Percentiles rank a stretch among this genome's conserved stretches.
Evolutionary conservation across 768 basidiomycete species (phyloP).

Genomic region (Serendipita sp.): DNA sequence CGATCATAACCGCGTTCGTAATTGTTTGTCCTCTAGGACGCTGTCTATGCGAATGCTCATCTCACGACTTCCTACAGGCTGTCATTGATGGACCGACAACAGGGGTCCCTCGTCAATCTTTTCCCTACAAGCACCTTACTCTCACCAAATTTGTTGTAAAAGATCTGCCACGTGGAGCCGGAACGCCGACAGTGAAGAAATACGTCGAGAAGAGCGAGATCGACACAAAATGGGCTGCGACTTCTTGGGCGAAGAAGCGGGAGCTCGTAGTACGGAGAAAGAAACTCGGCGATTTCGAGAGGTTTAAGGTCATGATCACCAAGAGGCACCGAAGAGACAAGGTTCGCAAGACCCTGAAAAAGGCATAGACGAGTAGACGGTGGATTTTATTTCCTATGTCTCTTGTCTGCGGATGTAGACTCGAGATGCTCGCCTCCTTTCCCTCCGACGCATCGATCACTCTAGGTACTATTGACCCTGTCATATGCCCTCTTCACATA

Average conservation of each 20-base stretch:
- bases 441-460: no score
- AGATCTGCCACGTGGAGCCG: slow-evolving; percentile 74
- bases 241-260: slow-evolving; percentile 78
- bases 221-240: slow-evolving; percentile 77
- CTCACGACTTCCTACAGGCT: slow-evolving; percentile 37
- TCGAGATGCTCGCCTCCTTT: no score
- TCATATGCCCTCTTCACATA: no score
- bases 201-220: slow-evolving; percentile 71
- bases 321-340: slow-evolving; percentile 78
- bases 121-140: slow-evolving; percentile 81
- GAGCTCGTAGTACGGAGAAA: slow-evolving; percentile 56
- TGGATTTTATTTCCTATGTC: no score
- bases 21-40: not conserved
- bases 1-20: slow-evolving; percentile 89
- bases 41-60: not conserved
- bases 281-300: slow-evolving; percentile 74
- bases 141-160: slow-evolving; percentile 75
- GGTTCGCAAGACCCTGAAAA: slow-evolving; percentile 39
- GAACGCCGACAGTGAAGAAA: slow-evolving; percentile 69
- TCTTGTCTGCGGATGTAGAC: no score
- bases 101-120: slow-evolving; percentile 79
- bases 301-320: slow-evolving; percentile 72
- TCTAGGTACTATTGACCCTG: no score
- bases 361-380: no score
- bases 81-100: slow-evolving; percentile 90